These are phyloP conservation scores for Mortierella sp. DNA, from an alignment of 371 early-diverging fungal genomes.

Conservation along the genomic window DNA sequence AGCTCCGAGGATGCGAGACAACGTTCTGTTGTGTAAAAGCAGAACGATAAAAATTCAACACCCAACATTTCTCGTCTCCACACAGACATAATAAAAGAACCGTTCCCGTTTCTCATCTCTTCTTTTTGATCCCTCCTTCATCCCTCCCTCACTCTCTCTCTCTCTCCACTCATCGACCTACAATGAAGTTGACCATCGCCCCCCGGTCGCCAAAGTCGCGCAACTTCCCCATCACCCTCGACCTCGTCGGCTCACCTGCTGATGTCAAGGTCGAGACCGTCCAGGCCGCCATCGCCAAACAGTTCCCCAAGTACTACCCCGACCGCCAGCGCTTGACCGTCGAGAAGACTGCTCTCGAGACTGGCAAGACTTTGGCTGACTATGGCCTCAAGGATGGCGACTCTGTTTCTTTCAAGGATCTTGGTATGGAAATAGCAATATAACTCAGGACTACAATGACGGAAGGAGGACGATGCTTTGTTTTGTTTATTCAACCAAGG, in stretches of 20 bases:
- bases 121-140: background rate
- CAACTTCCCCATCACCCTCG: conserved; percentile 75
- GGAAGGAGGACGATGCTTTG: background rate
- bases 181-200: conserved; percentile 57
- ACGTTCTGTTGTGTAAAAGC: background rate
- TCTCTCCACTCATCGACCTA: conserved; percentile 14
- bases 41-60: background rate
- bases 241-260: conserved; percentile 65
- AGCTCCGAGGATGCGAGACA: conserved; percentile 3
- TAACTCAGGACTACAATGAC: background rate
- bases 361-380: conserved; percentile 70
- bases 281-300: conserved; percentile 69
- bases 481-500: background rate
- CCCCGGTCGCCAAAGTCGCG: conserved; percentile 60
- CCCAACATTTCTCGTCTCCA: conserved; percentile 9
- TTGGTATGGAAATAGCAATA: conserved; percentile 60
- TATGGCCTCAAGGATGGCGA: conserved; percentile 76
- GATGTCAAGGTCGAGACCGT: conserved; percentile 76
- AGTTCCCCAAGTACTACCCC: conserved; percentile 75
- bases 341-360: conserved; percentile 63
- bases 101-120: background rate
- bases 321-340: conserved; percentile 87
- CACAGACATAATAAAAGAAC: background rate
- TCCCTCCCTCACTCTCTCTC: background rate
- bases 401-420: conserved; percentile 87